phyloP scores from a whole-genome alignment of 1,139 yeast genomes.

The Blastobotrys proliferans region DNA sequence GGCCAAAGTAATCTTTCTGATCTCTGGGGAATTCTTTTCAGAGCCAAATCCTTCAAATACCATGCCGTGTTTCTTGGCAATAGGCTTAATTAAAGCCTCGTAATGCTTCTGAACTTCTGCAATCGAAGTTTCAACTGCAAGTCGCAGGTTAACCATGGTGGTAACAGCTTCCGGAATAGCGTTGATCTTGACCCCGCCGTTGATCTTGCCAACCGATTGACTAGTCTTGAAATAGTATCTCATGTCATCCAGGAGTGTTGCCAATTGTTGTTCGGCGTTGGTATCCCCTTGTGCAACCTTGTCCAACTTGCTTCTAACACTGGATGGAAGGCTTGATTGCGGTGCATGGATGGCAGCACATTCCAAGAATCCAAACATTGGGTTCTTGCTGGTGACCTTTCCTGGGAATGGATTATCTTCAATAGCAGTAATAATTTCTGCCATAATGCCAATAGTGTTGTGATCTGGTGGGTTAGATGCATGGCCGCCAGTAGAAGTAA shows the following conservation, averaged over 20 bases:
- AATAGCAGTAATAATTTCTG: conserved; percentile 48
- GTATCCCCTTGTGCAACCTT: conserved; percentile 18
- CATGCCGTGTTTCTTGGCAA: conserved; percentile 46
- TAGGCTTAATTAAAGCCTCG: conserved; percentile 35
- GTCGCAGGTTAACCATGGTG: conserved; percentile 54
- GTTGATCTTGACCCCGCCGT: conserved; percentile 68
- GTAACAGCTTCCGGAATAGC: conserved; percentile 69
- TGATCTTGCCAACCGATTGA: conserved; percentile 61
- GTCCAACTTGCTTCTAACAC: conserved; percentile 15
- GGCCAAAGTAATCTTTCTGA: conserved; percentile 30
- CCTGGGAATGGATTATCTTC: conserved; percentile 50
- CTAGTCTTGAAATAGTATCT: conserved; percentile 54
- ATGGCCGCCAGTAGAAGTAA: conserved; percentile 69
- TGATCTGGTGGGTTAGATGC: conserved; percentile 68
- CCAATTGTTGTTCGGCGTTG: conserved; percentile 30
- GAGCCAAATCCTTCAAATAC: conserved; percentile 35
- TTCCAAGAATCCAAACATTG: conserved; percentile 45
- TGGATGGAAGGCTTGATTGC: conserved; percentile 7
- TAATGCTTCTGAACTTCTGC: conserved; percentile 41
- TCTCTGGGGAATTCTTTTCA: conserved; percentile 32
- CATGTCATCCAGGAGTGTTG: conserved; percentile 31
- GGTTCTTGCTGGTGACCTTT: conserved; percentile 47
- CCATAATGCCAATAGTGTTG: conserved; percentile 64
- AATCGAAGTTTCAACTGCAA: conserved; percentile 49
- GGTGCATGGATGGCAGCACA: conserved; percentile 27